Evolutionary conservation across 164 flowering plant genomes (phyloP).

Genomic region (Aristolochia fimbriata): DNA sequence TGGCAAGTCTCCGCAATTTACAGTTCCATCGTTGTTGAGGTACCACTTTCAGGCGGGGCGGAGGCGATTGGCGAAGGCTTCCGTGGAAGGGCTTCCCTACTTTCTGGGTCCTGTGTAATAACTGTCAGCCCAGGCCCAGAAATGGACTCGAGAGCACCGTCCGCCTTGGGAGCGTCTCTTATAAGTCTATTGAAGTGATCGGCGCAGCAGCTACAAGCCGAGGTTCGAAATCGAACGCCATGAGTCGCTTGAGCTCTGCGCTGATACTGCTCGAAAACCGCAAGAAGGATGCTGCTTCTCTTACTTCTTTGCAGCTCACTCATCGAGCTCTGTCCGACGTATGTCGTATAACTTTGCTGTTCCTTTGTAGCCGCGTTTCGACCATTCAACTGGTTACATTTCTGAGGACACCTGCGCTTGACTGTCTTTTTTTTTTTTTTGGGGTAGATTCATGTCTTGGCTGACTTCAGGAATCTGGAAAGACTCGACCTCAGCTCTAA

Average conservation of each 20-base stretch:
- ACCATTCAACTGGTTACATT: background rate
- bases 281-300: slow-evolving; percentile 25
- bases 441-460: slow-evolving; percentile 13
- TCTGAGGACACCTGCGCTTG: too few relatives aligned
- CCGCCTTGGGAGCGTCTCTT: background rate
- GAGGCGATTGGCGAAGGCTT: too few relatives aligned
- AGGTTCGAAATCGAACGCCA: slow-evolving; percentile 4
- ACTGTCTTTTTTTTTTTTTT: background rate
- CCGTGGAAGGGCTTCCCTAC: too few relatives aligned
- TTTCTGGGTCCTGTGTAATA: too few relatives aligned
- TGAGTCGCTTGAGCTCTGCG: slow-evolving; percentile 41
- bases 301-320: slow-evolving; percentile 38
- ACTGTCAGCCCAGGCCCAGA: too few relatives aligned
- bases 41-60: background rate
- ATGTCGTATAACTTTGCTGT: background rate
- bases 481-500: slow-evolving; percentile 72
- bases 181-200: background rate
- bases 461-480: slow-evolving; percentile 57
- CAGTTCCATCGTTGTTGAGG: background rate
- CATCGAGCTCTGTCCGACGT: slow-evolving; percentile 77
- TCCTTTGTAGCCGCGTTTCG: background rate
- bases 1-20: background rate
- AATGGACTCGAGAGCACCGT: too few relatives aligned
- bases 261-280: slow-evolving; percentile 47
- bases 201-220: background rate